Percentiles rank a stretch among this genome's conserved stretches.
These are phyloP conservation scores for Discostella stelligeroides DNA, from an alignment of 108 stramenopile genomes.

Conservation along the genomic window DNA sequence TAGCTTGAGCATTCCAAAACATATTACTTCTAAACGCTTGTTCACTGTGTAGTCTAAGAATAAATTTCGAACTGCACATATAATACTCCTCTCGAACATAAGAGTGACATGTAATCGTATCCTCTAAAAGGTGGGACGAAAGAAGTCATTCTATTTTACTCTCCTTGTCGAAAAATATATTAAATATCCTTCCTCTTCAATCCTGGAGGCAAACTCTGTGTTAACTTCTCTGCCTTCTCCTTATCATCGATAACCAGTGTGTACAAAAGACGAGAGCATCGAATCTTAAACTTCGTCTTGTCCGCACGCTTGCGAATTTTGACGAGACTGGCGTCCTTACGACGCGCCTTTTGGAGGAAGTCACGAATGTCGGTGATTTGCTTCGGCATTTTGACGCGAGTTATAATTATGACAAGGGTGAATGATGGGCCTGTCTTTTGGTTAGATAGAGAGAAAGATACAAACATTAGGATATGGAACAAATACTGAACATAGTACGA, in stretches of 20 bases:
- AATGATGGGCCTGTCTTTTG: not conserved
- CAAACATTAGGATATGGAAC: not conserved
- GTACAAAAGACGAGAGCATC: slow-evolving; percentile 96
- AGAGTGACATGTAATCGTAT: too few relatives aligned
- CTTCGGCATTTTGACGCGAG: slow-evolving; percentile 81
- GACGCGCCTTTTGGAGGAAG: slow-evolving; percentile 94
- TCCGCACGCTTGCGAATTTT: slow-evolving; percentile 93
- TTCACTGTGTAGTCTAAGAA: too few relatives aligned
- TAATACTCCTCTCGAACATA: too few relatives aligned
- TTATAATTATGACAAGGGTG: slow-evolving; percentile 2
- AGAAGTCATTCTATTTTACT: not conserved
- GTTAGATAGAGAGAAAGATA: not conserved
- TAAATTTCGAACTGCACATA: too few relatives aligned
- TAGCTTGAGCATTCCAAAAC: too few relatives aligned
- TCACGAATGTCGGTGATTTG: slow-evolving; percentile 95
- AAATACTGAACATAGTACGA: too few relatives aligned
- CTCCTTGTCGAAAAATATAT: slow-evolving; percentile 10
- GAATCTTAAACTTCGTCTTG: slow-evolving; percentile 99
- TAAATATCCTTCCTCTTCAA: slow-evolving; percentile 90
- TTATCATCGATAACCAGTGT: slow-evolving; percentile 93
- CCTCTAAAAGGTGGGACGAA: not conserved
- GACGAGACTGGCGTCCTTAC: slow-evolving; percentile 95
- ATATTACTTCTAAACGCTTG: too few relatives aligned
- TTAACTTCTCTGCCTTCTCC: slow-evolving; percentile 99
- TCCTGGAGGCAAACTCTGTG: slow-evolving; percentile 96